Percentiles rank a stretch among this genome's conserved stretches.
phyloP scores from a whole-genome alignment of 2,329 filamentous ascomycete species.

The Colletotrichum sansevieriae region DNA sequence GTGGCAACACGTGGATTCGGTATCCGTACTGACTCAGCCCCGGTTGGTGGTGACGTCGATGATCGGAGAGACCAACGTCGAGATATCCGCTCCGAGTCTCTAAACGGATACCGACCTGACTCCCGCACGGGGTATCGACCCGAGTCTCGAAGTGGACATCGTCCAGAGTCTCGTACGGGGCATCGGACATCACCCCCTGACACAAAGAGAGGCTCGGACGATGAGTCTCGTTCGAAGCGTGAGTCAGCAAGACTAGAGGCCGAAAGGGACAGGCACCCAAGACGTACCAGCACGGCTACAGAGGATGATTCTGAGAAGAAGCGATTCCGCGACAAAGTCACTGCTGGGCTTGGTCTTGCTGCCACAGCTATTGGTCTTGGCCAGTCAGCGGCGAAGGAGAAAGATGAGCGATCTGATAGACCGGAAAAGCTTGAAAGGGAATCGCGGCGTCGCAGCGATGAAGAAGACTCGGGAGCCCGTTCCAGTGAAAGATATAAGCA shows the following conservation, averaged over 20 bases:
- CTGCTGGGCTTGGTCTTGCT: constrained; percentile 61
- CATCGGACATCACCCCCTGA: constrained; percentile 42
- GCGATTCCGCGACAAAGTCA: constrained; percentile 62
- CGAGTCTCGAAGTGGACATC: constrained; percentile 49
- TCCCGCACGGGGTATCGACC: constrained; percentile 53
- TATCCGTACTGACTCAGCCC: constrained; percentile 58
- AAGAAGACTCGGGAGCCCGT: constrained; percentile 43
- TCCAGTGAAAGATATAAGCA: constrained; percentile 48
- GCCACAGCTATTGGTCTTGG: constrained; percentile 62
- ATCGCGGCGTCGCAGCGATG: constrained; percentile 38
- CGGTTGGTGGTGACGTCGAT: constrained; percentile 53
- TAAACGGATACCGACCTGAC: constrained; percentile 46
- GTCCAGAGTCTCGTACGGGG: constrained; percentile 46
- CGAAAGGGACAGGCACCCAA: constrained; percentile 47
- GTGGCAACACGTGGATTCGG: constrained; percentile 65
- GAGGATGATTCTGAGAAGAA: constrained; percentile 57
- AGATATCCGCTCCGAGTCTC: constrained; percentile 44
- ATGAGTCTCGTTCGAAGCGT: constrained; percentile 32
- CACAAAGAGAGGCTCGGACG: constrained; percentile 38
- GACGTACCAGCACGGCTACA: constrained; percentile 47
- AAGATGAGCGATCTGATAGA: constrained; percentile 51
- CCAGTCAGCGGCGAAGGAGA: constrained; percentile 51
- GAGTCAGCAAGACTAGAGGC: constrained; percentile 36
- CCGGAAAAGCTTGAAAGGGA: constrained; percentile 36
- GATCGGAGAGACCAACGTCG: constrained; percentile 57